Conservation (phyloP, 2,329 filamentous ascomycete species). For the Pseudogymnoascus sp. region DNA sequence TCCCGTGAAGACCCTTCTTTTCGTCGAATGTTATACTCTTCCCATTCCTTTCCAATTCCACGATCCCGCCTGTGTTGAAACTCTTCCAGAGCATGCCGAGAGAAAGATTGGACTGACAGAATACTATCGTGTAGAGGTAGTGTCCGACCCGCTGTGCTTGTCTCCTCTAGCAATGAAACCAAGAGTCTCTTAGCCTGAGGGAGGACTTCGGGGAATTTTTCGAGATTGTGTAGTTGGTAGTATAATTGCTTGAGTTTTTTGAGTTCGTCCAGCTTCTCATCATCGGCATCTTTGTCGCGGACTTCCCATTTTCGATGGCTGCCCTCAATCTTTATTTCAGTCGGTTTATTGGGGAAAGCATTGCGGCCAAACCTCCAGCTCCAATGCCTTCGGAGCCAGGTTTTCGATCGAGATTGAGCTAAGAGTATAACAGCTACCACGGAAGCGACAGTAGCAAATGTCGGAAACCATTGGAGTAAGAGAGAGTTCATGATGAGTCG, state of each 20-base stretch:
- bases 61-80: conserved; percentile 29
- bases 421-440: conserved; percentile 5
- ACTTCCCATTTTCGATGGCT: conserved; percentile 9
- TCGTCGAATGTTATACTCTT: conserved; percentile 18
- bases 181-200: conserved; percentile 28
- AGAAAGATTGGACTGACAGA: conserved; percentile 27
- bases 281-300: conserved; percentile 10
- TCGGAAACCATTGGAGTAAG: conserved; percentile 13
- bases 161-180: conserved; percentile 29
- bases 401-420: conserved; percentile 10
- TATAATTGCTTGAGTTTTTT: conserved; percentile 30
- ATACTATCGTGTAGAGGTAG: conserved; percentile 23
- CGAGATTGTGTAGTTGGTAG: conserved; percentile 34
- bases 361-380: neutral
- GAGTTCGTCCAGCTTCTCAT: conserved; percentile 15
- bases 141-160: conserved; percentile 20
- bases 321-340: conserved; percentile 2
- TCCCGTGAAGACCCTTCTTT: conserved; percentile 28
- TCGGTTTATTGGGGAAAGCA: neutral
- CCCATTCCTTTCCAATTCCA: conserved; percentile 29
- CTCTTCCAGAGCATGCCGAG: conserved; percentile 19
- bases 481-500: conserved; percentile 13
- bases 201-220: conserved; percentile 29
- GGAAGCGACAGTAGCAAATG: conserved; percentile 8
- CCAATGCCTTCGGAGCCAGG: conserved; percentile 9